A percentile compares a stretch with the other conserved stretches of the same genome.
Evolutionary conservation across 345 rosid species (phyloP).

Genomic region (Gossypium australe): DNA sequence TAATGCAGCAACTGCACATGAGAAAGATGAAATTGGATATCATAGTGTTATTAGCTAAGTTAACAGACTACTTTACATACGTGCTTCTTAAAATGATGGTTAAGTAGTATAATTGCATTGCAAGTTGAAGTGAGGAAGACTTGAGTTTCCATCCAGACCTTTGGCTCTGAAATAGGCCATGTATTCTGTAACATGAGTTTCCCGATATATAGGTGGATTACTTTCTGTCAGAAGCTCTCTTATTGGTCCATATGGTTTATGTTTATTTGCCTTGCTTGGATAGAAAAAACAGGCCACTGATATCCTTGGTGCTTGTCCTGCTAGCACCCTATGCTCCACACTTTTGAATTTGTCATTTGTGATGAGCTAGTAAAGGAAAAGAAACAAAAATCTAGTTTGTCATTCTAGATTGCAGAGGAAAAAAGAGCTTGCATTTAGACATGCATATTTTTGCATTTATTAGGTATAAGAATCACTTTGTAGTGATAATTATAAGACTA

Average conservation of each 20-base stretch:
- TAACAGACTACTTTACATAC: background rate
- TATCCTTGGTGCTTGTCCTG: constrained; percentile 13
- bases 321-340: constrained; percentile 24
- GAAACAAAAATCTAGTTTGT: background rate
- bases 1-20: background rate
- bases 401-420: background rate
- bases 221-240: constrained; percentile 31
- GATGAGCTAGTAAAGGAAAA: constrained; percentile 17
- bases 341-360: constrained; percentile 25
- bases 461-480: background rate
- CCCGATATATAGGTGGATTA: constrained; percentile 32
- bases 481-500: background rate
- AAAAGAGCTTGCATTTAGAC: background rate
- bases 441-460: background rate
- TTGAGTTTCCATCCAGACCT: constrained; percentile 36
- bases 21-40: background rate
- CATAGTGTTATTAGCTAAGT: background rate
- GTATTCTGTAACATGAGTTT: constrained; percentile 28
- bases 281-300: constrained; percentile 37
- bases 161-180: constrained; percentile 34
- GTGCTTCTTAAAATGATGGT: background rate
- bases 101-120: background rate
- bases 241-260: constrained; percentile 29
- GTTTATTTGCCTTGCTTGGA: constrained; percentile 29
- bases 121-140: constrained; percentile 33